Percentiles rank a stretch among this genome's conserved stretches.
phyloP scores from a whole-genome alignment of 768 basidiomycete genomes.

The Amanita rubescens region DNA sequence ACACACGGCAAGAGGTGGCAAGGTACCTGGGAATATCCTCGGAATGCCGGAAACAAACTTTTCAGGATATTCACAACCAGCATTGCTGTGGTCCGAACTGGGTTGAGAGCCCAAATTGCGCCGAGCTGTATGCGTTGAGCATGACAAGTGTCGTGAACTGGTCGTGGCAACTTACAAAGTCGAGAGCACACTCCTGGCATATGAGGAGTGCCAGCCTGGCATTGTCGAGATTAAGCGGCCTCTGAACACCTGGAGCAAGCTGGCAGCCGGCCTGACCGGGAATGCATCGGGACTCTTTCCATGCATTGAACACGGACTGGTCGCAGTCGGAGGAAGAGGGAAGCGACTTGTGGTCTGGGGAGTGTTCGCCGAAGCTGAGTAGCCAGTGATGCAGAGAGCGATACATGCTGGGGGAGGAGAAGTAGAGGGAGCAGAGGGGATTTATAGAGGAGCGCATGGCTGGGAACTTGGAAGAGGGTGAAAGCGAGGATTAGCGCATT shows the following conservation, averaged over 20 bases:
- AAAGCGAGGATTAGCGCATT: conserved; percentile 13
- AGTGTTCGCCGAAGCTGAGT: conserved; percentile 15
- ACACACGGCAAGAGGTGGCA: conserved; percentile 10
- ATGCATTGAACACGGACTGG: conserved; percentile 38
- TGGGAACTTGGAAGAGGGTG: conserved; percentile 12
- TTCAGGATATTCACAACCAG: conserved; percentile 61
- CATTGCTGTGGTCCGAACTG: conserved; percentile 64
- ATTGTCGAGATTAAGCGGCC: conserved; percentile 53
- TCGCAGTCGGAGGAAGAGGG: conserved; percentile 15
- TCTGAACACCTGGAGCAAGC: conserved; percentile 63
- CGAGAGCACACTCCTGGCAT: conserved; percentile 42
- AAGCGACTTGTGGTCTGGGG: conserved; percentile 11
- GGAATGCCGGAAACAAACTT: conserved; percentile 74
- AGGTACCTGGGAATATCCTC: conserved; percentile 72
- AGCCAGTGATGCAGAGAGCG: conserved; percentile 28
- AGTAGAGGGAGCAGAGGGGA: conserved; percentile 23
- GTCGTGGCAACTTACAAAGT: conserved; percentile 36
- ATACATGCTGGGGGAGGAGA: conserved; percentile 32
- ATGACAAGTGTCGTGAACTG: conserved; percentile 4
- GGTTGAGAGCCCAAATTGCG: conserved; percentile 48
- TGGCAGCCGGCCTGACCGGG: conserved; percentile 36
- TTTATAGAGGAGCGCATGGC: conserved; percentile 20
- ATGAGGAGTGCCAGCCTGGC: conserved; percentile 49
- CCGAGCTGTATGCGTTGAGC: conserved; percentile 25
- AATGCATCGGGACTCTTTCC: conserved; percentile 50